A percentile compares a stretch with the other conserved stretches of the same genome.
Conservation (phyloP, 352 stramenopile genomes). For the Thraustochytrium sp. region DNA sequence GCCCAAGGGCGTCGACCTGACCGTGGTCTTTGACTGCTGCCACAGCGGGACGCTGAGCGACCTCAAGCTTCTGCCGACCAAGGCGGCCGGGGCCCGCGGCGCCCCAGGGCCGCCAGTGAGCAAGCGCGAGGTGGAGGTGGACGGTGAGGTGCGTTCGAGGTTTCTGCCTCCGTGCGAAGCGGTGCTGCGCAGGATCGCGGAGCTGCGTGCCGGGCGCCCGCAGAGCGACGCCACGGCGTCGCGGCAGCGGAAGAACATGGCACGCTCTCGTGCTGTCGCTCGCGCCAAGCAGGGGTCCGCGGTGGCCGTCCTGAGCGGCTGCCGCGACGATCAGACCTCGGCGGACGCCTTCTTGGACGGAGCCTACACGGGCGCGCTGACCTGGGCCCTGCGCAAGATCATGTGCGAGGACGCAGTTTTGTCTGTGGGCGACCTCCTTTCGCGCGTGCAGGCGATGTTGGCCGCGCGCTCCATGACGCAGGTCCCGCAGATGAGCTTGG, state of each 20-base stretch:
- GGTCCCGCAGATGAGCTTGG: not conserved
- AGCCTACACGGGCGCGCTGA: not conserved
- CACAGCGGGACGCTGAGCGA: conserved; percentile 11
- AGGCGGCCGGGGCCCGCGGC: too few relatives aligned
- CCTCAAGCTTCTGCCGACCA: not conserved
- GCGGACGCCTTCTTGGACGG: not conserved
- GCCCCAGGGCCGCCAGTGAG: not conserved
- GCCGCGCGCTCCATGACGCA: not conserved
- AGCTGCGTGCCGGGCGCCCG: not conserved
- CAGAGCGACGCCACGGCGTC: not conserved
- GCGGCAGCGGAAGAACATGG: too few relatives aligned
- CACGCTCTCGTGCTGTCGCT: too few relatives aligned
- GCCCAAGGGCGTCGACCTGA: not conserved
- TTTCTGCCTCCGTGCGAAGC: not conserved
- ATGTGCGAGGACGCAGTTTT: not conserved
- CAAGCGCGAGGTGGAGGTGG: not conserved
- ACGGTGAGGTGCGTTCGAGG: not conserved
- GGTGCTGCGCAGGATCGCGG: not conserved
- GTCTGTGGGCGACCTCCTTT: not conserved
- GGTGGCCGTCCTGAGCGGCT: not conserved
- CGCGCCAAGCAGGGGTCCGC: not conserved
- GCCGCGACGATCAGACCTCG: not conserved
- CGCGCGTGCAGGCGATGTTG: not conserved
- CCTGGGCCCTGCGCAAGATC: not conserved
- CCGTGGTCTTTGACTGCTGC: conserved; percentile 22